Evolutionary conservation across 306 rosid genomes (phyloP), one percentile per base, ranked within the genome.

Genomic region (Medicago ruthenica): DNA sequence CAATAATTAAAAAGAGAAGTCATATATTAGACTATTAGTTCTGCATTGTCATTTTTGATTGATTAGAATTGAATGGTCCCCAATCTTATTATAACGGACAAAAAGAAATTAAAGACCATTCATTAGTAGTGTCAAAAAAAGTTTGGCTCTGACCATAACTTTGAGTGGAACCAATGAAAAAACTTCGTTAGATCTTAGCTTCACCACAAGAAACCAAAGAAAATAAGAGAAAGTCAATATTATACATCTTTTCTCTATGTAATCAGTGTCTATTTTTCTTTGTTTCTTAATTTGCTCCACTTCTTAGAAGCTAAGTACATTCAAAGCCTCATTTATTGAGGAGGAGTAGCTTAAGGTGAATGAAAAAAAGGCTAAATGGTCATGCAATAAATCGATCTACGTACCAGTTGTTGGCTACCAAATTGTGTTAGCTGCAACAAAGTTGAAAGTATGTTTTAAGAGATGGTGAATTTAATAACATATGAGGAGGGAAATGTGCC

Each of bases 1-100:
- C 64, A 70, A 36, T 47, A 36, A 70, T 36, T 59, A 36, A 47
- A 54, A 9, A 8, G 60, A 3, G 57, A 45, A 13, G 9, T 59
- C 31, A 27, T 27, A 27, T 27, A 27, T 27, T 27, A 27, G 4
- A 27, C 31, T 27, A 24, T 24, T 24, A 59, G 22, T 42, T 42
- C 3, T 42, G 14, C 47, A 68, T 31, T 7, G 18, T 53, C 22
- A 53, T 55, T 20, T 65, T 13, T 41, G 81, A 81, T 76, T 42
- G 47, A 54, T 44, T 15, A n/a, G 34, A 74, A 53, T 20, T 20
- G 13, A 24, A 75, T 69, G 85, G 86, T 83, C 87, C 88, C 86
- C 66, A 53, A 44, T 81, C 61, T 45, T 27, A 27, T 31, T 31
- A 39, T 67, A 58, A 59, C 8, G 58, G 40, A 59, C 70, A 66